These are phyloP conservation scores for Aspergillus luchuensis DNA, from an alignment of 2,329 filamentous ascomycete genomes.

Conservation along the genomic window DNA sequence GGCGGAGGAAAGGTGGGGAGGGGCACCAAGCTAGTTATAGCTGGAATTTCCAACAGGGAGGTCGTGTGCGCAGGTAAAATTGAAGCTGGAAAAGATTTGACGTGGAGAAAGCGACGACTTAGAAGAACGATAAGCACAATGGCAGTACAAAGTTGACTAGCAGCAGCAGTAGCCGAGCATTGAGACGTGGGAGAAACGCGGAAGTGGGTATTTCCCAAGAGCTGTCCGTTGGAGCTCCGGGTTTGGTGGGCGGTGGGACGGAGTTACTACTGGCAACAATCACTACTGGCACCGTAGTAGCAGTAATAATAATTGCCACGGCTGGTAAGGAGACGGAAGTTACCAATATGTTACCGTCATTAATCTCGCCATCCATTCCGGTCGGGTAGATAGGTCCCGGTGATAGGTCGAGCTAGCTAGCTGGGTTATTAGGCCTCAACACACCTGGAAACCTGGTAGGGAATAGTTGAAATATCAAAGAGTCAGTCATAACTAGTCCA, in stretches of 20 bases:
- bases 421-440: too few relatives aligned
- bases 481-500: neutral
- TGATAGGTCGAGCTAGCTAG: too few relatives aligned
- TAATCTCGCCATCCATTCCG: too few relatives aligned
- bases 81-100: conserved; percentile 1
- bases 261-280: too few relatives aligned
- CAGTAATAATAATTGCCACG: neutral
- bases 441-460: too few relatives aligned
- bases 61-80: conserved; percentile 4
- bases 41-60: conserved; percentile 6
- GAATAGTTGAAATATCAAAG: too few relatives aligned
- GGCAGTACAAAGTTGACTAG: too few relatives aligned
- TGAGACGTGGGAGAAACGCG: neutral
- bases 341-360: too few relatives aligned
- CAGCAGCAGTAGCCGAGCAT: neutral
- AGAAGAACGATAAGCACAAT: neutral
- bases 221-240: conserved; percentile 9
- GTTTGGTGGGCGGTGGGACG: neutral
- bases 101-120: conserved; percentile 8
- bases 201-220: conserved; percentile 1
- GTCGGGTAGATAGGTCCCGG: too few relatives aligned
- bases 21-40: conserved; percentile 1
- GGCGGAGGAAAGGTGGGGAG: conserved; percentile 3
- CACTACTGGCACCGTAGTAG: neutral
- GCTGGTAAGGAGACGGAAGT: neutral